These are phyloP conservation scores for Acer campestre DNA, from an alignment of 345 rosid species.

Conservation along the genomic window DNA sequence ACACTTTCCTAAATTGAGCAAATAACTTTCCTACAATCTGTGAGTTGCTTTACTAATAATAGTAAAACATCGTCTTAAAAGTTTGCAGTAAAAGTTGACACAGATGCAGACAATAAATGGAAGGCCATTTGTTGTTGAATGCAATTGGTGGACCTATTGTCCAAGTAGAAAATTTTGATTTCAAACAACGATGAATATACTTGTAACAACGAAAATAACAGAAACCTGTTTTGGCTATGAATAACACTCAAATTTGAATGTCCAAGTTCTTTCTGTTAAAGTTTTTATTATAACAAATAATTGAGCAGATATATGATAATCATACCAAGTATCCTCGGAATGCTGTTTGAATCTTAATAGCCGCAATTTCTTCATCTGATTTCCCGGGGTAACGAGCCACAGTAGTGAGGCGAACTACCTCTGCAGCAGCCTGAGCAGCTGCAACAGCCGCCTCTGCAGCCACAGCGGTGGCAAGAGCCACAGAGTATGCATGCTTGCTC, in stretches of 20 bases:
- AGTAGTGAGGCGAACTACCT: slow-evolving; percentile 61
- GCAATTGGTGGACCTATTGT: background rate
- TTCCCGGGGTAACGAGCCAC: slow-evolving; percentile 49
- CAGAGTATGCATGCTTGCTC: slow-evolving; percentile 64
- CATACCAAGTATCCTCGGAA: slow-evolving; percentile 74
- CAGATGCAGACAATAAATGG: background rate
- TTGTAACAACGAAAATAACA: background rate
- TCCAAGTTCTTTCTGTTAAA: background rate
- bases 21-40: slow-evolving; percentile 5
- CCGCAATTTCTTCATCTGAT: slow-evolving; percentile 66
- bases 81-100: background rate
- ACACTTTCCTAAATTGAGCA: background rate
- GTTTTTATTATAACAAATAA: background rate
- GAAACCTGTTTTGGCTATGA: background rate
- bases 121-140: slow-evolving; percentile 2
- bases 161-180: background rate
- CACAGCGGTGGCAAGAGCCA: slow-evolving; percentile 64
- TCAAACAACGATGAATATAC: background rate
- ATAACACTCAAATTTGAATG: background rate
- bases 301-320: background rate
- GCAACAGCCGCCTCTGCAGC: slow-evolving; percentile 71
- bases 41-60: background rate
- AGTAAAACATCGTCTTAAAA: background rate
- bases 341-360: slow-evolving; percentile 76
- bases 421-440: slow-evolving; percentile 66